Base-by-base conservation (phyloP, 257 asterid genomes). In the Lithospermum erythrorhizon region DNA sequence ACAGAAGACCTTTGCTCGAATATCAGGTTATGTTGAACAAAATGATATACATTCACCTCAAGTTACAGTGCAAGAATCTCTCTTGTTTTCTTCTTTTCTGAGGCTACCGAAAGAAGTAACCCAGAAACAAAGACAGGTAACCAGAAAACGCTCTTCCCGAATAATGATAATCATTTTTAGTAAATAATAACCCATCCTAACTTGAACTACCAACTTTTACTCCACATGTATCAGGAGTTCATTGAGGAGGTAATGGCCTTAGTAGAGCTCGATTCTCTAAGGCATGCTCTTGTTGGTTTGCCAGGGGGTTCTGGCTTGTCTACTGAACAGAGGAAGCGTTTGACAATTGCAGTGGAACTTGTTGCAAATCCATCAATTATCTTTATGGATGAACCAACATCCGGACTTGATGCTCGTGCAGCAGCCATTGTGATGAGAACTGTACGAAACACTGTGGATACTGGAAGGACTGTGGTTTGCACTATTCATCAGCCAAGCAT, bases 391-490 rank as follows among this genome's bases (percentile, higher is more conserved):
- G 97, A 90, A 73, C 97, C 97, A 9, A 90, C 97, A 55, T 87
- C 97, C 3, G 95, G 96, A 35, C 95, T 90, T 30, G 97, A 90
- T 72, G 97, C 97, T 48, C 83, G 97, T 59, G 97, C 96, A 51
- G 97, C 96, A n/a, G 97, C 97, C 61, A 90, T 90, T 65, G 96
- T 87, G 20, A 90, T 90, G 97, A 75, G 97, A 67, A 85, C 97
- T 24, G 95, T 90, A 35, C 87, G 97, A 24, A 90, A 90, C 73
- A 90, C 97, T 14, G 97, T 90, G 52, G 90, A 90, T 71, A 90
- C 96, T 8, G 95, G 98, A 67, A 81, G 96, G 75, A 90, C 97
- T 9, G 98, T 90, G 4, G 98, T 90, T 24, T 90, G 98, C 84
- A 90, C 98, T 29, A 90, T 90, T 29, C 98, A 90, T 72, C 98